Evolutionary conservation across 441 rosid genomes (phyloP), one percentile per base, ranked within the genome.

Genomic region (Populus hybrid): DNA sequence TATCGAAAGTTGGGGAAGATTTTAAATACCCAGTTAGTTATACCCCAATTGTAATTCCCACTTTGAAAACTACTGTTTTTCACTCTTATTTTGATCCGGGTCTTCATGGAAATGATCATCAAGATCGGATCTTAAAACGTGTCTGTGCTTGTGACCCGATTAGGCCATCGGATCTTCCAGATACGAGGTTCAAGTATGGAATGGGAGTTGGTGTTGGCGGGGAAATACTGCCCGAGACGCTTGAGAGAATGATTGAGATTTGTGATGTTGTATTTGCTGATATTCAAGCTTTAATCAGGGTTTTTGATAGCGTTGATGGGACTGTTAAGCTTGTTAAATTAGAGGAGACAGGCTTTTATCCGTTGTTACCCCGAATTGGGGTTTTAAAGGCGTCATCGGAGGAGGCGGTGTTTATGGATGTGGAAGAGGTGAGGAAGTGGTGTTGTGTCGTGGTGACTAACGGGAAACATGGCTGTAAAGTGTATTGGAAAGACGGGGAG

Each of bases 201-300:
- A 90, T 95, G 97, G 97, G 90, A 14, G 97, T 95, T 74, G 98
- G 97, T 12, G 91, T 95, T 11, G 99, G 97, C 50, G 97, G 99
- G 69, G 97, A 95, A 89, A 83, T 95, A 40, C 74, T 87, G 33
- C 92, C 95, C 2, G 95, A 88, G 81, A 95, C 98, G 74, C 87
- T 95, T 1, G 95, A 90, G 84, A 89, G 79, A 76, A 90, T 95
- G 97, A 77, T 89, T 35, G 90, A 91, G 74, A 85, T 84, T 6
- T 94, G 98, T 66, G 86, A 87, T 21, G 85, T 86, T 1, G 97
- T 94, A n/a, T 85, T 87, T 26, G 94, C 90, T 0, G 97, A 94
- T 65, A 89, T 95, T 36, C 98, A 92, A 82, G 91, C 95, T 56
- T 28, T 95, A 80, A 92, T 95, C 72, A 86, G 98, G 77, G 85